Percentiles rank a stretch among this genome's conserved stretches.
These are phyloP conservation scores for Vishniacozyma victoriae DNA, from an alignment of 768 basidiomycete species.

Conservation along the genomic window DNA sequence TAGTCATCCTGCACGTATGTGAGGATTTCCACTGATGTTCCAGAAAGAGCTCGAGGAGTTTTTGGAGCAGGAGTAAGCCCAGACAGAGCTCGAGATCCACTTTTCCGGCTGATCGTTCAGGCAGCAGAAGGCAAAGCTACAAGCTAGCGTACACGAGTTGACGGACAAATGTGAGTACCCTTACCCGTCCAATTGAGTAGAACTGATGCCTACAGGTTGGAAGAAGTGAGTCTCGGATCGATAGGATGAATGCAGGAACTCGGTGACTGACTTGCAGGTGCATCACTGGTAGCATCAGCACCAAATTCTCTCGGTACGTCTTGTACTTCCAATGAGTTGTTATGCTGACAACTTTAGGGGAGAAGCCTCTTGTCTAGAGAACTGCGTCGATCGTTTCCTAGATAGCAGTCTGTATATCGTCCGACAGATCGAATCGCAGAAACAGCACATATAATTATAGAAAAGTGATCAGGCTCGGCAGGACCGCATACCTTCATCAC, in stretches of 20 bases:
- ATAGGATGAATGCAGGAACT: neutral
- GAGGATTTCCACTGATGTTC: neutral
- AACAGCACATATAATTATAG: conserved; percentile 27
- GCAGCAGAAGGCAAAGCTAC: conserved; percentile 67
- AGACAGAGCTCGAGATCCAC: neutral
- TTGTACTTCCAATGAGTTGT: too few relatives aligned
- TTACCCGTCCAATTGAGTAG: neutral
- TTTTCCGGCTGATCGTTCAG: conserved; percentile 9
- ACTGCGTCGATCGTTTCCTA: conserved; percentile 88
- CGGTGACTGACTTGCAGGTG: conserved; percentile 54
- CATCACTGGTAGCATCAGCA: conserved; percentile 69
- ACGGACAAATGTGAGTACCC: conserved; percentile 71
- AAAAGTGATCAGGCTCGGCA: too few relatives aligned
- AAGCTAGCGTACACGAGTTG: conserved; percentile 64
- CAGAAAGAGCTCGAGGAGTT: conserved; percentile 78
- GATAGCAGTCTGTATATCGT: conserved; percentile 81
- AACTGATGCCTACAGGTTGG: conserved; percentile 19
- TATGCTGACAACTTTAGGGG: conserved; percentile 33
- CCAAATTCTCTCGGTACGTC: conserved; percentile 59
- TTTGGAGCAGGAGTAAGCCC: conserved; percentile 60
- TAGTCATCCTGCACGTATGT: conserved; percentile 4
- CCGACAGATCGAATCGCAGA: conserved; percentile 53
- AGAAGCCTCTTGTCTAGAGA: conserved; percentile 75
- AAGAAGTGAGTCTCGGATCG: conserved; percentile 18
- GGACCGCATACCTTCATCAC: too few relatives aligned